A percentile compares a stretch with the other conserved stretches of the same genome.
Evolutionary conservation across 805 yeast species (phyloP).

Genomic region (Ogataea saltuana): DNA sequence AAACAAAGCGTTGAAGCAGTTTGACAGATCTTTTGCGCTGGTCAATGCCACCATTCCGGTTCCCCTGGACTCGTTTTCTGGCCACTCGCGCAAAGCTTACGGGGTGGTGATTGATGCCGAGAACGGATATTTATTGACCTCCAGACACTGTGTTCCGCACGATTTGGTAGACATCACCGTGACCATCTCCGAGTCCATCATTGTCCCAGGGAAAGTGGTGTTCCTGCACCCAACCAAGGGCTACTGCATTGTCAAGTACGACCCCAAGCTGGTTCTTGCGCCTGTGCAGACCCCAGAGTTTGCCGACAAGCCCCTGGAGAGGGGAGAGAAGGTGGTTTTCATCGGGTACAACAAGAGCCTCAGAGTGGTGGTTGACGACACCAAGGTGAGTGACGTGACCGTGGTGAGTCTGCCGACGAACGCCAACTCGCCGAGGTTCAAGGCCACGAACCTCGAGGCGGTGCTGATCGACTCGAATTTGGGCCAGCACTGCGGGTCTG

Average conservation of each 20-base stretch:
- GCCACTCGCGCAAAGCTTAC: slow-evolving; percentile 59
- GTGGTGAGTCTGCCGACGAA: slow-evolving; percentile 73
- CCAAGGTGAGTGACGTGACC: slow-evolving; percentile 74
- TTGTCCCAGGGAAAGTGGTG: slow-evolving; percentile 75
- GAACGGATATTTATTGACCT: slow-evolving; percentile 76
- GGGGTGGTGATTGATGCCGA: slow-evolving; percentile 83
- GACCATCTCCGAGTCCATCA: slow-evolving; percentile 82
- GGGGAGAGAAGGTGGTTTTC: slow-evolving; percentile 78
- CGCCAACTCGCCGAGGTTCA: slow-evolving; percentile 70
- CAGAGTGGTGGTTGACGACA: slow-evolving; percentile 71
- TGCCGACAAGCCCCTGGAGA: slow-evolving; percentile 53
- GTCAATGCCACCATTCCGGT: slow-evolving; percentile 66
- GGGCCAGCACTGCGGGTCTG: slow-evolving; percentile 71
- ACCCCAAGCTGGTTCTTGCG: slow-evolving; percentile 70
- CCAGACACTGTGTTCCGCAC: slow-evolving; percentile 80
- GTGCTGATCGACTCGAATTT: slow-evolving; percentile 71
- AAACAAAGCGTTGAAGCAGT: slow-evolving; percentile 50
- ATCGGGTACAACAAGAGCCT: slow-evolving; percentile 75
- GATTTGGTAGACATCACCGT: slow-evolving; percentile 74
- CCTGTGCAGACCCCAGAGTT: slow-evolving; percentile 70
- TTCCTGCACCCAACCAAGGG: slow-evolving; percentile 88
- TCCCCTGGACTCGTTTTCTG: slow-evolving; percentile 74
- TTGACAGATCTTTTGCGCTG: slow-evolving; percentile 70
- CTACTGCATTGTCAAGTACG: slow-evolving; percentile 80
- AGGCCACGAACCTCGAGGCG: slow-evolving; percentile 82